phyloP scores from a whole-genome alignment of 306 rosid species.

The Quercus mongolica region DNA sequence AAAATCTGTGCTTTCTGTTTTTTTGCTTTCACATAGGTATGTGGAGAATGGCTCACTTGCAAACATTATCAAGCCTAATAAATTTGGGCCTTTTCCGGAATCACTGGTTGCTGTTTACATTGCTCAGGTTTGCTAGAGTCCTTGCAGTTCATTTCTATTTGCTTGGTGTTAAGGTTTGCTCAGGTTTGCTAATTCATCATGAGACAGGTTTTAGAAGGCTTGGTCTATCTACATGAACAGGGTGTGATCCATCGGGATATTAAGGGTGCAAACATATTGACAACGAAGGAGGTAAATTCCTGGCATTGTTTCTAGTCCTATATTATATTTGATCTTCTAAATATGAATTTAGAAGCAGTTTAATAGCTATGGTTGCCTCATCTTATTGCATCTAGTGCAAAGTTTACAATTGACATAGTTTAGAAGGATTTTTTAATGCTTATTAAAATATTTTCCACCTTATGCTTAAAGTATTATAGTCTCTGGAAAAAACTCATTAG shows the following conservation, averaged over 20 bases:
- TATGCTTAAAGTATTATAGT: background rate
- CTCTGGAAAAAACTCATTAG: background rate
- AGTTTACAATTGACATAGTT: background rate
- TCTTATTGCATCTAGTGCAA: background rate
- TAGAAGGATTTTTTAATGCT: background rate
- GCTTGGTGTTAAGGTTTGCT: slow-evolving; percentile 3
- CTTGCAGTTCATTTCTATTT: slow-evolving; percentile 14
- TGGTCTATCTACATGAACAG: slow-evolving; percentile 97
- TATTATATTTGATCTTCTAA: background rate
- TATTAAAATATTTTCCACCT: background rate
- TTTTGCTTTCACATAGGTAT: slow-evolving; percentile 46
- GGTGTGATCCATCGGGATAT: slow-evolving; percentile 99
- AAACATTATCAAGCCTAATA: slow-evolving; percentile 97
- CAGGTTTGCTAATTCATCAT: slow-evolving; percentile 17
- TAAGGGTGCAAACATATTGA: slow-evolving; percentile 97
- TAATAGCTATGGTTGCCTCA: background rate
- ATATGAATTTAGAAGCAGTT: background rate
- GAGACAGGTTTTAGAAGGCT: slow-evolving; percentile 94
- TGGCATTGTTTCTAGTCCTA: background rate
- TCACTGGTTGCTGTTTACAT: slow-evolving; percentile 95
- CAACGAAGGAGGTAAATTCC: slow-evolving; percentile 85
- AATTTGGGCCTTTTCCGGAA: slow-evolving; percentile 99
- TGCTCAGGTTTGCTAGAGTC: slow-evolving; percentile 69
- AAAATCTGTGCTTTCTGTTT: slow-evolving; percentile 16
- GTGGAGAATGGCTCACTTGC: slow-evolving; percentile 99